A percentile compares a stretch with the other conserved stretches of the same genome.
phyloP scores from a whole-genome alignment of 192 early-diverging fungal species.

The Gamsiella multidivaricata region DNA sequence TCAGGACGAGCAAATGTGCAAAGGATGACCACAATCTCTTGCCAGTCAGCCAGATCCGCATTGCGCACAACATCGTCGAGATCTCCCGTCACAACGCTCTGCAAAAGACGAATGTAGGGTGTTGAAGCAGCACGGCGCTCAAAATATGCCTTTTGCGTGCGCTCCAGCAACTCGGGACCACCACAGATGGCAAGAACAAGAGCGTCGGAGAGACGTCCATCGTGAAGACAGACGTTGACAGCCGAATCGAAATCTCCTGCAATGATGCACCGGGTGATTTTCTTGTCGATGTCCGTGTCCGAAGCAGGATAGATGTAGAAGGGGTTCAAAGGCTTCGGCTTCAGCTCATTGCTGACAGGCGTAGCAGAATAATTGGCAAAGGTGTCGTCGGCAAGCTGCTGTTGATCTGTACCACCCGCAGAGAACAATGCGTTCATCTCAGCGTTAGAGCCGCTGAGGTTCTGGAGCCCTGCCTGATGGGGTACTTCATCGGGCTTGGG shows the following conservation, averaged over 20 bases:
- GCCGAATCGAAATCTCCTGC: conserved; percentile 95
- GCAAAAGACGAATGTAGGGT: conserved; percentile 86
- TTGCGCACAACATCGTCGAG: conserved; percentile 83
- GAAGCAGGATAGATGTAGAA: conserved; percentile 66
- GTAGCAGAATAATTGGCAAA: conserved; percentile 18
- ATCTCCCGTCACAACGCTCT: conserved; percentile 84
- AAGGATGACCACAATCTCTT: conserved; percentile 90
- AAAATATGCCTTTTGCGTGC: conserved; percentile 89
- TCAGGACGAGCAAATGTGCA: conserved; percentile 94
- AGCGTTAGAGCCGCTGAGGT: conserved; percentile 13
- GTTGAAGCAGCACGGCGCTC: conserved; percentile 72
- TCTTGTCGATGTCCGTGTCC: conserved; percentile 77
- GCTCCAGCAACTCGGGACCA: conserved; percentile 75
- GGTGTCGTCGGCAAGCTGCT: conserved; percentile 25
- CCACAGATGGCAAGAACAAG: conserved; percentile 91
- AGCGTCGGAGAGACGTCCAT: conserved; percentile 87
- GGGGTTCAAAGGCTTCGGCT: conserved; percentile 37
- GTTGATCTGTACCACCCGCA: conserved; percentile 4
- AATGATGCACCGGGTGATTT: conserved; percentile 87
- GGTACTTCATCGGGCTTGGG: not conserved
- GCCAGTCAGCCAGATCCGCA: conserved; percentile 87
- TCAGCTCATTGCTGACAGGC: conserved; percentile 25
- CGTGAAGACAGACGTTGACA: conserved; percentile 85
- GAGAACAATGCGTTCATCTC: conserved; percentile 38
- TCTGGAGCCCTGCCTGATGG: conserved; percentile 5